phyloP scores from a whole-genome alignment of 2,329 filamentous ascomycete species.

The Clonostachys solani region DNA sequence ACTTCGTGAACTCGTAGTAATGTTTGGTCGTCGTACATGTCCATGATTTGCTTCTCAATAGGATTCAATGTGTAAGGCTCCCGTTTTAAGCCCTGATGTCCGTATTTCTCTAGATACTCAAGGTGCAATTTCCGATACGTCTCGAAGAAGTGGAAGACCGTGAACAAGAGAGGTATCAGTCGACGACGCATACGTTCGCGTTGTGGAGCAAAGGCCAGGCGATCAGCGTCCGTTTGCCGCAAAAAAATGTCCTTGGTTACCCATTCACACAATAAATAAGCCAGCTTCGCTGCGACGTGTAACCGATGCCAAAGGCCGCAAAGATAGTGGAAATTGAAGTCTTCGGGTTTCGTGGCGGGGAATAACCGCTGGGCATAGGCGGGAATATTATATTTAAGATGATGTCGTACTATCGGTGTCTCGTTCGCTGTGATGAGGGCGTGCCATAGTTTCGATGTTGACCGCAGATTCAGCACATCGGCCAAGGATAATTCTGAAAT shows the following conservation, averaged over 20 bases:
- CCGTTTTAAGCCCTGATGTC: constrained; percentile 42
- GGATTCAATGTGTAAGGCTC: constrained; percentile 58
- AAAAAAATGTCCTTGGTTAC: constrained; percentile 63
- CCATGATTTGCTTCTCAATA: constrained; percentile 58
- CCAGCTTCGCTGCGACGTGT: constrained; percentile 59
- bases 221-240: constrained; percentile 49
- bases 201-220: constrained; percentile 54
- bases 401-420: constrained; percentile 55
- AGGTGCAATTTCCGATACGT: constrained; percentile 57
- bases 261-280: constrained; percentile 59
- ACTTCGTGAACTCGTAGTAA: constrained; percentile 59
- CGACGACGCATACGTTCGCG: constrained; percentile 60
- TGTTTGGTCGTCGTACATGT: constrained; percentile 60
- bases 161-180: constrained; percentile 60
- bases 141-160: constrained; percentile 65
- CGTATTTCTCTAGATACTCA: constrained; percentile 47
- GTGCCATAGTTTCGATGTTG: constrained; percentile 56
- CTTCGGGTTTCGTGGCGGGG: constrained; percentile 35
- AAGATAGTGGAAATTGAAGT: constrained; percentile 54
- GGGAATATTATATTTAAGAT: constrained; percentile 55
- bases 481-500: constrained; percentile 55
- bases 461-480: constrained; percentile 54
- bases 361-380: constrained; percentile 57
- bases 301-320: constrained; percentile 63
- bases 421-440: constrained; percentile 57